Conservation (phyloP, 257 asterid genomes). For the Forsythia suspensa region DNA sequence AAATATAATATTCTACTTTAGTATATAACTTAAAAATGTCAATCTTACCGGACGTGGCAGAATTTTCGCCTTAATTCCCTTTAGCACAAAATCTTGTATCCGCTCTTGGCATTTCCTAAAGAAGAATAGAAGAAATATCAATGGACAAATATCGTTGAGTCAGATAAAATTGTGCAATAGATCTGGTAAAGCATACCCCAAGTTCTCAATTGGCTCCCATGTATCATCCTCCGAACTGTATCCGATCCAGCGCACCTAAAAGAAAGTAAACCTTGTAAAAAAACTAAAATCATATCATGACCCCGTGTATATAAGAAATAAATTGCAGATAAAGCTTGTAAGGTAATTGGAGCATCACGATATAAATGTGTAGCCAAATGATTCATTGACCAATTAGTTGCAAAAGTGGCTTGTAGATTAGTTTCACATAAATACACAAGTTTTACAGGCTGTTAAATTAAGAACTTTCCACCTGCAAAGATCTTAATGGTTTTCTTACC, state of each 20-base stretch:
- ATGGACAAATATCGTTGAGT: conserved; percentile 12
- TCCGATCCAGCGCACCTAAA: conserved; percentile 56
- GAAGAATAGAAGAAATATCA: conserved; percentile 23
- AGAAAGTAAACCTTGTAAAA: conserved; percentile 21
- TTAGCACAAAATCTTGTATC: conserved; percentile 37
- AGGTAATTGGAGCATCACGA: neutral
- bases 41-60: conserved; percentile 52
- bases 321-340: neutral
- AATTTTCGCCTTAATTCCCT: conserved; percentile 35
- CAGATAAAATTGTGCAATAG: conserved; percentile 1
- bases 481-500: neutral
- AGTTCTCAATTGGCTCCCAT: conserved; percentile 47
- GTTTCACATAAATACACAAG: neutral
- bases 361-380: neutral
- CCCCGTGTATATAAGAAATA: neutral
- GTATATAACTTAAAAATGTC: conserved; percentile 20
- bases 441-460: neutral
- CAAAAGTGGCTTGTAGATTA: neutral
- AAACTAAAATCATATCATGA: neutral
- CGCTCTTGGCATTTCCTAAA: conserved; percentile 43
- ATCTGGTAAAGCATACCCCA: conserved; percentile 33
- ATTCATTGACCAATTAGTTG: neutral
- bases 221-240: conserved; percentile 50
- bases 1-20: neutral
- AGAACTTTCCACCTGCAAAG: neutral